Evolutionary conservation across 106 monocot genomes (phyloP).

Genomic region (Triglochin maritima): DNA sequence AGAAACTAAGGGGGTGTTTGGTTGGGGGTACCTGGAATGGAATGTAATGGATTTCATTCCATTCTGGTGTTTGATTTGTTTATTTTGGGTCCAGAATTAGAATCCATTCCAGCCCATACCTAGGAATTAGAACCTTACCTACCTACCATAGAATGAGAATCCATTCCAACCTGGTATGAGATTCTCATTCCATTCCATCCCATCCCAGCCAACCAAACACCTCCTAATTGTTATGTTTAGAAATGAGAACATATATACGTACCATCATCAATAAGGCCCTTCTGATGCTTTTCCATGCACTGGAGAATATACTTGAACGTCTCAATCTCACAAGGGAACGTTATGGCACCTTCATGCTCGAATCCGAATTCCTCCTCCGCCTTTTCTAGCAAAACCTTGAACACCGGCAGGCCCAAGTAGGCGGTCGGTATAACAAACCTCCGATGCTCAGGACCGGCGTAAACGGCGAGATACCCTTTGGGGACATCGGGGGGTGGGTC

Average conservation of each 20-base stretch:
- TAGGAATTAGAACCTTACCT: too few species aligned
- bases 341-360: slow-evolving; percentile 44
- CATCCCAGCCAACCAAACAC: too few species aligned
- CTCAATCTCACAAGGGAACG: slow-evolving; percentile 56
- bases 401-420: slow-evolving; percentile 40
- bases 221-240: too few species aligned
- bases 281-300: slow-evolving; percentile 34
- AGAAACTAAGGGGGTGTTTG: too few species aligned
- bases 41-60: too few species aligned
- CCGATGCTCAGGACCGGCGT: slow-evolving; percentile 42
- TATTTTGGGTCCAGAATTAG: too few species aligned
- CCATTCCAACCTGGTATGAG: too few species aligned
- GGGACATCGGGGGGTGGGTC: slow-evolving; percentile 45
- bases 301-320: slow-evolving; percentile 78
- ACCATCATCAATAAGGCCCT: slow-evolving; percentile 12
- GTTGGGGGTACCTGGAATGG: too few species aligned
- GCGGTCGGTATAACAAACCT: slow-evolving; percentile 62
- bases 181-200: too few species aligned
- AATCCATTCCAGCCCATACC: too few species aligned
- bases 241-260: not conserved
- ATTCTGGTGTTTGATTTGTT: too few species aligned
- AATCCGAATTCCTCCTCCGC: slow-evolving; percentile 66
- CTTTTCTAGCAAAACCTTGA: slow-evolving; percentile 56
- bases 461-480: slow-evolving; percentile 47
- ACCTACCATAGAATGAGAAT: too few species aligned